Evolutionary conservation across 2,329 filamentous ascomycete species (phyloP).

Genomic region (Ceratocystis cacaofunesta): DNA sequence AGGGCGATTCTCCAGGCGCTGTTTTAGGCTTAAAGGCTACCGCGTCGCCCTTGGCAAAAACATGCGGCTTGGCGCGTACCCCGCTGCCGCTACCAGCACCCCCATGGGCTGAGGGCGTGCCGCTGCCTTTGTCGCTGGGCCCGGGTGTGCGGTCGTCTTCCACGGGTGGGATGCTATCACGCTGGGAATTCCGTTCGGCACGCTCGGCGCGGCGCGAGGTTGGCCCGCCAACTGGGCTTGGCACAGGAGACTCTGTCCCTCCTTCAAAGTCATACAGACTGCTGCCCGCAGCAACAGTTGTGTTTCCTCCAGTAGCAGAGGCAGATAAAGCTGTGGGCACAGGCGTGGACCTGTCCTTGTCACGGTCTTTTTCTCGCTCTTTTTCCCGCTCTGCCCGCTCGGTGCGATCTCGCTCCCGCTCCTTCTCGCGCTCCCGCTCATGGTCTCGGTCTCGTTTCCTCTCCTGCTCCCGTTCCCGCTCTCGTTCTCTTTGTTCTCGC

Average conservation of each 20-base stretch:
- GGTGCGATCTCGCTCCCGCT: constrained; percentile 1
- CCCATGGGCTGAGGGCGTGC: not conserved
- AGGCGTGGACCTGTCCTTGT: constrained; percentile 19
- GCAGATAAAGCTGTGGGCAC: not conserved
- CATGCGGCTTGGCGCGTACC: constrained; percentile 33
- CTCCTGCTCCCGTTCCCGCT: constrained; percentile 8
- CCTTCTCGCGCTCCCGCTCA: constrained; percentile 5
- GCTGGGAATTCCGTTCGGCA: constrained; percentile 25
- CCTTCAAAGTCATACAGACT: constrained; percentile 32
- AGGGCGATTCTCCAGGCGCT: constrained; percentile 31
- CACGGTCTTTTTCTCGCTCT: constrained; percentile 19
- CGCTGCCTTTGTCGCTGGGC: constrained; percentile 30
- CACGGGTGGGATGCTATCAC: constrained; percentile 34
- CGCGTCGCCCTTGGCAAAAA: constrained; percentile 46
- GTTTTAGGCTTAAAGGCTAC: constrained; percentile 51
- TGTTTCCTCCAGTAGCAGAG: not conserved
- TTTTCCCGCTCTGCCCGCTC: constrained; percentile 17
- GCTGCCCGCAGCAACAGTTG: constrained; percentile 10
- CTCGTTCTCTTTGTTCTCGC: constrained; percentile 3
- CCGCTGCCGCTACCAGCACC: constrained; percentile 23
- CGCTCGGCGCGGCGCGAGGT: constrained; percentile 22
- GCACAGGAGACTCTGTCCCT: constrained; percentile 32
- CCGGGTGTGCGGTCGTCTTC: constrained; percentile 26
- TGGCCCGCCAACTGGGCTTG: constrained; percentile 27
- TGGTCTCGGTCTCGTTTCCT: constrained; percentile 1